Evolutionary conservation across 352 stramenopile species (phyloP), one percentile per base, ranked within the genome.

Genomic region (Phytophthora tubulina): DNA sequence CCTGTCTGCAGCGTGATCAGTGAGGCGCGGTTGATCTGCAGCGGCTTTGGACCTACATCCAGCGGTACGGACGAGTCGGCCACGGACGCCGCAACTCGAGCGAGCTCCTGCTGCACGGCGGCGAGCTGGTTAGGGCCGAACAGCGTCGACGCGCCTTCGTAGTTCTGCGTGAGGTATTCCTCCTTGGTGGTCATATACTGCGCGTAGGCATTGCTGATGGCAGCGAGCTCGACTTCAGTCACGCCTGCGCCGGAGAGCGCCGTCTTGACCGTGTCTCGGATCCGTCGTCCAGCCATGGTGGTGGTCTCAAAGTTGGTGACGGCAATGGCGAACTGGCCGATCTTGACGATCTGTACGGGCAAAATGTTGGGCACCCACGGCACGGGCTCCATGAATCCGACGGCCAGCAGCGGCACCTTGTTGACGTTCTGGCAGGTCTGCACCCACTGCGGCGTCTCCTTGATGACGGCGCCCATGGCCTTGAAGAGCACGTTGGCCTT

Each of bases 91-190:
- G 39, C 39, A 15, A 46, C 39, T 4, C 39, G 39, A 21, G 39
- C 4, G 39, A 46, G 39, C 4, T 90, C 82, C 33, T 91, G 80
- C 39, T 87, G 80, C 33, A 90, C 48, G 3, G 79, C 85, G 7
- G 57, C 71, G 8, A 92, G 58, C 54, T 92, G 81, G 48, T 92
- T 90, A 2, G 84, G 83, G 8, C 85, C 85, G 51, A 92, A 92
- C 38, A 89, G 72, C 15, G 85, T 92, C 17, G 83, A 92, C 27
- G 84, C 85, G 14, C 85, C 85, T 64, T 92, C 85, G 63, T 92
- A 92, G 57, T 90, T 58, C 70, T 92, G 85, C 5, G 49, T 58
- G 11, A 68, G 36, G 59, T 92, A 92, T 52, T 92, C 85, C n/a
- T 91, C 84, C 42, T 71, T 71, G 39, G 39, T 46, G 39, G 39